Conservation (phyloP, 2,329 filamentous ascomycete species). For the Talaromyces rugulosus region DNA sequence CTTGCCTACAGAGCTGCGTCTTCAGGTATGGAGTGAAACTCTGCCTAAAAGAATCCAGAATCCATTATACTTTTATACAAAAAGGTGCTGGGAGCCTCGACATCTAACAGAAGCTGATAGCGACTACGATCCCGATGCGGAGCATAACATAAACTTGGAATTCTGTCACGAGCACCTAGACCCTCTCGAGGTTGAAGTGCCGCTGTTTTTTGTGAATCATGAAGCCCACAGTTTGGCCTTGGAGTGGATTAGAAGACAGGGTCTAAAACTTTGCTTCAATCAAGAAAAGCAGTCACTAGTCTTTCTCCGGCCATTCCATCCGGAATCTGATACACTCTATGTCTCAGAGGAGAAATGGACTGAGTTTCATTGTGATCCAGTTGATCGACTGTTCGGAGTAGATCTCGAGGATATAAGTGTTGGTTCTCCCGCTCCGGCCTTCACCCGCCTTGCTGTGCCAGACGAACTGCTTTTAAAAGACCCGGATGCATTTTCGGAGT, state of each 20-base stretch:
- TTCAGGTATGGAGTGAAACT: slow-evolving; percentile 11
- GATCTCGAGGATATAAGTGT: slow-evolving; percentile 4
- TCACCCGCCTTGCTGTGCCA: slow-evolving; percentile 5
- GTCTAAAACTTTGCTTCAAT: slow-evolving; percentile 2
- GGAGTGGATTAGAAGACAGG: slow-evolving; percentile 16
- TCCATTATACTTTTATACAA: slow-evolving; percentile 15
- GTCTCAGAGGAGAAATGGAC: slow-evolving; percentile 2
- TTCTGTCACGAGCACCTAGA: slow-evolving; percentile 14
- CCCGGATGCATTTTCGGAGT: background rate
- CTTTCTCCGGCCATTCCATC: background rate
- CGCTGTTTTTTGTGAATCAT: slow-evolving; percentile 17
- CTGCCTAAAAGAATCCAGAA: slow-evolving; percentile 10
- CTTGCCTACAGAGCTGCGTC: slow-evolving; percentile 12
- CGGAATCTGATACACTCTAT: slow-evolving; percentile 2
- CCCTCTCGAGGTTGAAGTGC: slow-evolving; percentile 14
- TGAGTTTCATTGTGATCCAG: slow-evolving; percentile 3
- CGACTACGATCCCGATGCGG: slow-evolving; percentile 11
- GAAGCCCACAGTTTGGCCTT: slow-evolving; percentile 17
- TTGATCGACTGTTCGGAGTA: background rate
- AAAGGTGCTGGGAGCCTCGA: slow-evolving; percentile 15
- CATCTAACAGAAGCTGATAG: slow-evolving; percentile 10
- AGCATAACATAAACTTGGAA: slow-evolving; percentile 13
- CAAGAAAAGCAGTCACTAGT: slow-evolving; percentile 1
- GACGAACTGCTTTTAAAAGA: background rate
- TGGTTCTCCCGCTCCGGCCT: background rate